These are phyloP conservation scores for Chenopodium suecicum DNA, from an alignment of 148 eudicot genomes.

Conservation along the genomic window DNA sequence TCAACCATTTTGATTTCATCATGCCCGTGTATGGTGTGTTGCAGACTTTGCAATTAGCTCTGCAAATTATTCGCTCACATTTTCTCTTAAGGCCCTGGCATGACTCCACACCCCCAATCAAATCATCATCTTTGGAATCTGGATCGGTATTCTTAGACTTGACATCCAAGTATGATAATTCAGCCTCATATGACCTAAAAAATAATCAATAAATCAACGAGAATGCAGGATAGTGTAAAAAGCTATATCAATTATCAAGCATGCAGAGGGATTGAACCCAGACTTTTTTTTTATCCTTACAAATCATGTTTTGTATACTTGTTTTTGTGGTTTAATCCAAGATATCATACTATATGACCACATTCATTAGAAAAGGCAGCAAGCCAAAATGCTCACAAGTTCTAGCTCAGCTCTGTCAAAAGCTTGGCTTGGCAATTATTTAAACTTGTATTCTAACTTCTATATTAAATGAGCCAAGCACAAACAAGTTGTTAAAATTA, in stretches of 20 bases:
- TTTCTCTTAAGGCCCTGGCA: constrained; percentile 36
- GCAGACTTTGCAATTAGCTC: constrained; percentile 70
- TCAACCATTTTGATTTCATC: constrained; percentile 55
- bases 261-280: not conserved
- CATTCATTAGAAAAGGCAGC: not conserved
- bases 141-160: constrained; percentile 39
- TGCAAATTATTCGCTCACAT: constrained; percentile 50
- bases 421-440: not conserved
- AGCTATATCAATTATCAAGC: not conserved
- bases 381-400: not conserved
- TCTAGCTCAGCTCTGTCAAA: not conserved
- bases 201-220: not conserved
- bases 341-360: not conserved
- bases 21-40: constrained; percentile 24
- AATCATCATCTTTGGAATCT: constrained; percentile 33
- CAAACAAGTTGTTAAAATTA: not conserved
- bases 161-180: constrained; percentile 71
- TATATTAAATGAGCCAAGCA: not conserved
- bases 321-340: not conserved
- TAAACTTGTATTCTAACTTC: not conserved
- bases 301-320: not conserved
- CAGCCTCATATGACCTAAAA: constrained; percentile 87
- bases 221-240: constrained; percentile 2
- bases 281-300: not conserved
- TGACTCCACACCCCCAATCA: constrained; percentile 25